A percentile compares a stretch with the other conserved stretches of the same genome.
Conservation (phyloP, 129 eudicot species). For the Daucus carota region DH1_v3.0 NC_030385.2:1188001-1188500, state of each 20-base stretch:
- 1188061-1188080: too few species aligned
- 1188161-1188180: too few species aligned
- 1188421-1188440: conserved; percentile 67
- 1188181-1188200: conserved; percentile 43
- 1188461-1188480: conserved; percentile 57
- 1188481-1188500: conserved; percentile 81
- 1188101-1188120: too few species aligned
- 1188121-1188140: too few species aligned
- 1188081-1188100: too few species aligned
- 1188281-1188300: conserved; percentile 7
- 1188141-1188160: too few species aligned
- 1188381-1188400: conserved; percentile 50
- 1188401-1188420: conserved; percentile 70
- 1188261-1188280: background rate
- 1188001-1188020: too few species aligned
- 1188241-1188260: conserved; percentile 11
- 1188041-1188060: too few species aligned
- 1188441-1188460: conserved; percentile 59
- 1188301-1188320: conserved; percentile 21
- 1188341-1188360: conserved; percentile 21
- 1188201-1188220: conserved; percentile 33
- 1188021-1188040: too few species aligned
- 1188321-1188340: conserved; percentile 43
- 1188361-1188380: conserved; percentile 13
- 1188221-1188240: conserved; percentile 26